phyloP scores from a whole-genome alignment of 352 stramenopile genomes.

The Phytopythium kandeliae region DNA sequence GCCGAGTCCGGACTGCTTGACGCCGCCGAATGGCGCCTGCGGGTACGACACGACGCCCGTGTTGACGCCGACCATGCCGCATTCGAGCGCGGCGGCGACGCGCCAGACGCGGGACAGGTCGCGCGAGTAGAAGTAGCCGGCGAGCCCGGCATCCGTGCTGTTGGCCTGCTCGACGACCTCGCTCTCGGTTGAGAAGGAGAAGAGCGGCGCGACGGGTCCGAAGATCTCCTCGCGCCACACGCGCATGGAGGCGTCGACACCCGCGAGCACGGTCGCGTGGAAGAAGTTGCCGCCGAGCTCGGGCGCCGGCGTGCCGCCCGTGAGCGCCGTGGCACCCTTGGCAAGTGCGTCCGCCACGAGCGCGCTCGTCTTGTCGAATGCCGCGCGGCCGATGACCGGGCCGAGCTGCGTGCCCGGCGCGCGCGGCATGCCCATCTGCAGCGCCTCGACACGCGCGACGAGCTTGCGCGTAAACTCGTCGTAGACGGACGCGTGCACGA shows the following conservation, averaged over 20 bases:
- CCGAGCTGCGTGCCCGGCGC: constrained; percentile 82
- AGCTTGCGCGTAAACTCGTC: constrained; percentile 90
- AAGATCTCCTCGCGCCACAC: constrained; percentile 95
- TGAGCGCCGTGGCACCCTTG: constrained; percentile 87
- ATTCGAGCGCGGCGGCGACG: constrained; percentile 85
- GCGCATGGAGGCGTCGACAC: constrained; percentile 81
- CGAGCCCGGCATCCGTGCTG: constrained; percentile 88
- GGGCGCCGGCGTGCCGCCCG: constrained; percentile 66
- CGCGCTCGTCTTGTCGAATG: constrained; percentile 85
- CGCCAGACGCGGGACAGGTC: constrained; percentile 87
- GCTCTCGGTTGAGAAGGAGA: constrained; percentile 92
- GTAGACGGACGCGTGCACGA: constrained; percentile 92
- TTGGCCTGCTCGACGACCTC: constrained; percentile 96
- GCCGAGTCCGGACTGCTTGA: constrained; percentile 87
- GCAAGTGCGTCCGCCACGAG: constrained; percentile 86
- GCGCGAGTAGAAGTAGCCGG: constrained; percentile 94
- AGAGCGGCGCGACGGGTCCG: constrained; percentile 92
- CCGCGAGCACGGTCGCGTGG: constrained; percentile 90
- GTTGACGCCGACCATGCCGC: constrained; percentile 95
- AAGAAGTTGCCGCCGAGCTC: constrained; percentile 88
- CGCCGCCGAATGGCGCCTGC: constrained; percentile 86
- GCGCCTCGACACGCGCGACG: constrained; percentile 56
- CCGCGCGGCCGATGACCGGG: constrained; percentile 92
- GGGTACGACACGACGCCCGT: constrained; percentile 83
- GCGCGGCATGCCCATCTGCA: constrained; percentile 88